These are phyloP conservation scores for Penicillium silybi DNA, from an alignment of 495 filamentous ascomycete genomes.

Conservation along the genomic window DNA sequence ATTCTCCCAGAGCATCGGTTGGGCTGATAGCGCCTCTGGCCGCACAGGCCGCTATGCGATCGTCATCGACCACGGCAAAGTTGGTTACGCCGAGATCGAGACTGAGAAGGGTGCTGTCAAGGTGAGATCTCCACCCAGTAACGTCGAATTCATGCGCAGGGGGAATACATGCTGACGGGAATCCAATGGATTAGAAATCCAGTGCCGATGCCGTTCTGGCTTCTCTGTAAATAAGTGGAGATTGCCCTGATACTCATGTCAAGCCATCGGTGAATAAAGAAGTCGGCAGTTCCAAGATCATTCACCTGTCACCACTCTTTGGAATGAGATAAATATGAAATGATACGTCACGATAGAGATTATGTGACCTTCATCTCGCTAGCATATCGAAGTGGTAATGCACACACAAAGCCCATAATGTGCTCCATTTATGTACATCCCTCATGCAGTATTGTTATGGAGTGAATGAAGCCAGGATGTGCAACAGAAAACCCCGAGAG, in stretches of 20 bases:
- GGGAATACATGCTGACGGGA: background rate
- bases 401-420: background rate
- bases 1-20: constrained; percentile 78
- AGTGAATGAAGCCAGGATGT: no score
- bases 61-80: constrained; percentile 82
- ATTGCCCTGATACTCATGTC: no score
- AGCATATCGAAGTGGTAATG: background rate
- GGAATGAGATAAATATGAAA: background rate
- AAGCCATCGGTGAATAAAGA: no score
- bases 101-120: constrained; percentile 55
- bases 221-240: constrained; percentile 24
- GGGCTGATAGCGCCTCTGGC: constrained; percentile 58
- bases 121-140: constrained; percentile 10
- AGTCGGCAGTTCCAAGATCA: no score
- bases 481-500: no score
- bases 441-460: background rate
- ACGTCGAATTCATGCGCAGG: background rate
- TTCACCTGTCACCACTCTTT: no score
- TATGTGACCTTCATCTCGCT: background rate
- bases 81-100: constrained; percentile 80
- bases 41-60: constrained; percentile 82
- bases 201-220: constrained; percentile 66
- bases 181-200: constrained; percentile 46
- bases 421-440: background rate
- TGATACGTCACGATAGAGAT: background rate